These are phyloP conservation scores for Hysterangium stoloniferum DNA, from an alignment of 768 basidiomycete genomes.

Conservation along the genomic window DNA sequence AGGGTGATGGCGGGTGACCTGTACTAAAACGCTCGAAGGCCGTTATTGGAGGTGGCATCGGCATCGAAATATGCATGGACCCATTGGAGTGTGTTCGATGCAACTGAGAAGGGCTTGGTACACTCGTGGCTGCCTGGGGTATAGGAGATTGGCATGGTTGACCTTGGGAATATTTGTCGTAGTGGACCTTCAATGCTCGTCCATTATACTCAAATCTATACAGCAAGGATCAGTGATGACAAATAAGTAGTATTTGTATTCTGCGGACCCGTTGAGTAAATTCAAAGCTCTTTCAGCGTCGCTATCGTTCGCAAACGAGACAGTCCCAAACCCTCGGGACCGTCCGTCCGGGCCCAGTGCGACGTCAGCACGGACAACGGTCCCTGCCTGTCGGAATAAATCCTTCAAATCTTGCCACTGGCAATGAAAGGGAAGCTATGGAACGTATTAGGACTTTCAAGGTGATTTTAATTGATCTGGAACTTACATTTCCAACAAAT, in stretches of 20 bases:
- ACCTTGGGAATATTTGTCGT: constrained; percentile 67
- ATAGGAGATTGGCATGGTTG: constrained; percentile 20
- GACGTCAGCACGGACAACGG: constrained; percentile 86
- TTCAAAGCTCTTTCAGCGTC: constrained; percentile 81
- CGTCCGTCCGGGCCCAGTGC: constrained; percentile 82
- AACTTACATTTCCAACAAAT: constrained; percentile 83
- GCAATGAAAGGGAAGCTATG: constrained; percentile 81
- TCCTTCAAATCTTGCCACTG: constrained; percentile 99
- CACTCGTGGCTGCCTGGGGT: not conserved
- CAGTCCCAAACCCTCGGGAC: constrained; percentile 89
- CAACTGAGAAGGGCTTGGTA: not conserved
- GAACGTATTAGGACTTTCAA: not conserved
- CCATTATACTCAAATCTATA: constrained; percentile 83
- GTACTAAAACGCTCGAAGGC: constrained; percentile 24
- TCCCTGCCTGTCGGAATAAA: constrained; percentile 85
- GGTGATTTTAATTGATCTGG: not conserved
- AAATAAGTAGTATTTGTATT: not conserved
- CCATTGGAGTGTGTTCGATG: constrained; percentile 1
- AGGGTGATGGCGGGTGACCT: constrained; percentile 30
- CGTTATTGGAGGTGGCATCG: constrained; percentile 4
- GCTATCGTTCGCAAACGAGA: constrained; percentile 72
- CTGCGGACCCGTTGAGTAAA: constrained; percentile 83
- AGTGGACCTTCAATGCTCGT: constrained; percentile 80
- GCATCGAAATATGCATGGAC: not conserved
- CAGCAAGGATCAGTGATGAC: not conserved